Conservation (phyloP, 2,329 filamentous ascomycete species). For the Eutypella sp. region DNA sequence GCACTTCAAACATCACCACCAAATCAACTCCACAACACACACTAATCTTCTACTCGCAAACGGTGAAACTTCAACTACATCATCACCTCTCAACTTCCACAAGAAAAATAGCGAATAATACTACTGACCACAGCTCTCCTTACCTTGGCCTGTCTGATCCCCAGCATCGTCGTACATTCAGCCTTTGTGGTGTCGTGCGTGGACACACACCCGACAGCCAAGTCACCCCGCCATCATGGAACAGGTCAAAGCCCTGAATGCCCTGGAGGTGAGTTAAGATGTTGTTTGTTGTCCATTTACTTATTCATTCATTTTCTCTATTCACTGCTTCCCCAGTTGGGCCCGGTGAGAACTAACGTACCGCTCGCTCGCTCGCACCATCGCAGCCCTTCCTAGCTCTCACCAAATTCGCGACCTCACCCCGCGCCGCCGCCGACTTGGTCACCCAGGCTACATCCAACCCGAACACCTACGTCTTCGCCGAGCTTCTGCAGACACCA, state of each 20-base stretch:
- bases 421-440: slow-evolving; percentile 79
- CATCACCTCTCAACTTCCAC: no score
- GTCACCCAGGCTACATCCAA: slow-evolving; percentile 85
- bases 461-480: slow-evolving; percentile 86
- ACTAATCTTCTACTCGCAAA: no score
- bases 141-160: no score
- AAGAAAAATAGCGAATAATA: no score
- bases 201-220: no score
- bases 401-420: slow-evolving; percentile 77
- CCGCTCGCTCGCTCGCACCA: not conserved
- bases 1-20: no score
- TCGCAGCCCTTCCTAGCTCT: slow-evolving; percentile 81
- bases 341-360: not conserved
- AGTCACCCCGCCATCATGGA: slow-evolving; percentile 54
- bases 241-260: slow-evolving; percentile 63
- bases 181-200: no score
- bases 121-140: no score
- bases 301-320: not conserved
- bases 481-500: slow-evolving; percentile 79
- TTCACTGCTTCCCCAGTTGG: not conserved
- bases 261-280: slow-evolving; percentile 48
- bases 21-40: no score
- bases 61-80: no score
- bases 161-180: no score
- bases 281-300: not conserved